Evolutionary conservation across 352 stramenopile species (phyloP), one percentile per base, ranked within the genome.

Genomic region (Elongisporangium undulatum): DNA sequence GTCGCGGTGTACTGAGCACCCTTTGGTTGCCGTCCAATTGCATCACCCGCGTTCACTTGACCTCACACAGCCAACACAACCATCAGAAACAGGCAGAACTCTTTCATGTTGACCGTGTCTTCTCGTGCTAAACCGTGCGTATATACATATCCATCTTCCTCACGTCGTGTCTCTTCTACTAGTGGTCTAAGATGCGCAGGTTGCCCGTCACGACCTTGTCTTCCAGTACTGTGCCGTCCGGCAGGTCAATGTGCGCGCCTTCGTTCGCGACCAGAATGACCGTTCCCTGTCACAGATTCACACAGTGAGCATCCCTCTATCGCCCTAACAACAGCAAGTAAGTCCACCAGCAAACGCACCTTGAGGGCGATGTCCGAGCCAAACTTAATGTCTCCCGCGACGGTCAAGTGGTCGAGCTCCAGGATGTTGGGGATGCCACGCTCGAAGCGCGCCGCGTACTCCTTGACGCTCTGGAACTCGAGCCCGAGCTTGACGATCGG

Each of bases 191-290:
- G 57, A 98, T 98, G 38, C 90, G 79, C 50, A 98, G 63, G 64
- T 97, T 97, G 29, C 93, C 93, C 1, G 93, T 98, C 58, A 98
- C 91, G 48, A 98, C 93, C 73, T 97, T 97, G 69, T 98, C 91
- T 77, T 97, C 82, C 49, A 98, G 73, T 58, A 98, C 87, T 8
- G 93, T 97, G 48, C 91, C 91, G 49, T 97, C 92, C 0, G 92
- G 93, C 50, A 98, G 76, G 59, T 97, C 94, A 59, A 98, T 98
- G 51, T 96, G 90, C 52, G 84, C 87, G 24, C 93, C 93, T 75
- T 98, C 92, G 57, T 98, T 97, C 15, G 93, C 93, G 49, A 98
- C 92, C 53, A 98, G 82, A 77, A 98, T 98, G 26, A 98, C 93
- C 12, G 93, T 98, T 49, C 93, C 93, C 87, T 97, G 62, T 63